phyloP scores from a whole-genome alignment of 192 early-diverging fungal genomes.

The Pecoramyces ruminantium region DNA sequence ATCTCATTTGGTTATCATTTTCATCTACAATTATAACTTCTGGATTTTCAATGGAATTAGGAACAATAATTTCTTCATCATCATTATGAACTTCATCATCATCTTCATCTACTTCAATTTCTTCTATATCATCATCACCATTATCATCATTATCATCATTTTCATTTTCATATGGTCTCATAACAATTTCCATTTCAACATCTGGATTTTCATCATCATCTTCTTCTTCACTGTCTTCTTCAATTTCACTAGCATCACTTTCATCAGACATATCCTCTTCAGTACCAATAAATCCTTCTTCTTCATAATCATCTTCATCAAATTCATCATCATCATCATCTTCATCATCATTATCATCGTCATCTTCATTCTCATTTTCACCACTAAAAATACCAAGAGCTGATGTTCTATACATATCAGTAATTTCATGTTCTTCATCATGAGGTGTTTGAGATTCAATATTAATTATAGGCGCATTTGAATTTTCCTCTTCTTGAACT shows the following conservation, averaged over 20 bases:
- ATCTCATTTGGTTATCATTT: slow-evolving; percentile 6
- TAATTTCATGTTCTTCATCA: slow-evolving; percentile 53
- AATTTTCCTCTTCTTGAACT: neutral
- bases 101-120: neutral
- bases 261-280: slow-evolving; percentile 15
- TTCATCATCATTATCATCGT: slow-evolving; percentile 31
- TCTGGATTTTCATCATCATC: slow-evolving; percentile 24
- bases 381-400: slow-evolving; percentile 65
- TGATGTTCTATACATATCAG: slow-evolving; percentile 66
- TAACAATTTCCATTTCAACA: slow-evolving; percentile 20
- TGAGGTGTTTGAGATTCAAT: neutral
- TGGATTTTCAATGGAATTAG: slow-evolving; percentile 23
- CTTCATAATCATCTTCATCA: slow-evolving; percentile 29
- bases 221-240: slow-evolving; percentile 16
- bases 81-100: slow-evolving; percentile 35
- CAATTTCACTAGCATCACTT: slow-evolving; percentile 19
- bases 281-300: neutral
- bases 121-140: slow-evolving; percentile 7
- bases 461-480: neutral
- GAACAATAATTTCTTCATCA: slow-evolving; percentile 21
- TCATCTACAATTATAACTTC: slow-evolving; percentile 3
- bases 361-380: slow-evolving; percentile 47
- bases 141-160: slow-evolving; percentile 16
- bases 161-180: slow-evolving; percentile 20
- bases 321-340: slow-evolving; percentile 46